phyloP scores from a whole-genome alignment of 495 filamentous ascomycete genomes.

The Tuber melanosporum region DNA sequence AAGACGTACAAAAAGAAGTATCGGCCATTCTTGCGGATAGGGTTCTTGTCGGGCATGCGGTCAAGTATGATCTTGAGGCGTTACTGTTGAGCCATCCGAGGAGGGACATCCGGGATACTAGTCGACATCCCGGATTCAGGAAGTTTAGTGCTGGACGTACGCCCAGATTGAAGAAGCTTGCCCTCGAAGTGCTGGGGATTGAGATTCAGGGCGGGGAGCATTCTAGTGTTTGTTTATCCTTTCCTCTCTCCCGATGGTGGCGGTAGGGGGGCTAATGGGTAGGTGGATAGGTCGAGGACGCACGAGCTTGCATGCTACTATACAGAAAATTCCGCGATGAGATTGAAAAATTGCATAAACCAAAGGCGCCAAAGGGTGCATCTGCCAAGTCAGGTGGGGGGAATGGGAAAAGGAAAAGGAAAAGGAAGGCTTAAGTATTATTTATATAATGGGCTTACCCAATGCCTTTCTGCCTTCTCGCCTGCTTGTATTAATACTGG shows the following conservation, averaged over 20 bases:
- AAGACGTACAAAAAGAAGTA: slow-evolving; percentile 66
- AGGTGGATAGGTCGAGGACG: slow-evolving; percentile 64
- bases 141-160: slow-evolving; percentile 64
- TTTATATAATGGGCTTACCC: background rate
- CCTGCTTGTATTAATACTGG: background rate
- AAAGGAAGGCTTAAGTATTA: slow-evolving; percentile 48
- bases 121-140: slow-evolving; percentile 64
- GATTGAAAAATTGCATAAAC: slow-evolving; percentile 73
- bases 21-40: slow-evolving; percentile 63
- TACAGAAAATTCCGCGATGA: slow-evolving; percentile 71
- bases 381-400: slow-evolving; percentile 40
- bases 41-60: slow-evolving; percentile 82
- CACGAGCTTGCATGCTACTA: slow-evolving; percentile 76
- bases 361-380: slow-evolving; percentile 52
- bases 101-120: slow-evolving; percentile 75
- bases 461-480: background rate
- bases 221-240: slow-evolving; percentile 48
- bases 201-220: slow-evolving; percentile 75
- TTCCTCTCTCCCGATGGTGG: background rate
- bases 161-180: slow-evolving; percentile 68
- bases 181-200: slow-evolving; percentile 67
- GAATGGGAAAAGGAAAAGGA: slow-evolving; percentile 51
- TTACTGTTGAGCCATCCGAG: slow-evolving; percentile 69
- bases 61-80: slow-evolving; percentile 75
- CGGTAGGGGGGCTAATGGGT: background rate